These are phyloP conservation scores for Coprinopsis cinerea DNA, from an alignment of 768 basidiomycete species.

Conservation along the genomic window DNA sequence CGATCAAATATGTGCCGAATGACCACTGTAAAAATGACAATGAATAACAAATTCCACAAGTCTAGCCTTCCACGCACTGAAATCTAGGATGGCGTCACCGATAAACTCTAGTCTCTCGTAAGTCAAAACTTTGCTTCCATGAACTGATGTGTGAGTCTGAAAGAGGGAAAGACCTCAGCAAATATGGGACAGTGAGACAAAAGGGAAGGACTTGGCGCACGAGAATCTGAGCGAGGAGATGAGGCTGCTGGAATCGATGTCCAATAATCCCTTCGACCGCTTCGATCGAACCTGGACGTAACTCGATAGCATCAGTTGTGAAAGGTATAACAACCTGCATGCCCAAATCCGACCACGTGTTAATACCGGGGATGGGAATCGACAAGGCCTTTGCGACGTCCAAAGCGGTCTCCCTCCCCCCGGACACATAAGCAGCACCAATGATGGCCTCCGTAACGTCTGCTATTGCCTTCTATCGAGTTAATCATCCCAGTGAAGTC, in stretches of 20 bases:
- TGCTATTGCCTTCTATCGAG: constrained; percentile 54
- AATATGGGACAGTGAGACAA: neutral
- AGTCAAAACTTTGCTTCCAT: constrained; percentile 47
- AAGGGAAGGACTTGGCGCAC: constrained; percentile 33
- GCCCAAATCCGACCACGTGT: constrained; percentile 70
- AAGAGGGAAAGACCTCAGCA: neutral
- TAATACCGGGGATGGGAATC: constrained; percentile 57
- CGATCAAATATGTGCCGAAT: constrained; percentile 64
- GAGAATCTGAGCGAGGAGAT: constrained; percentile 67
- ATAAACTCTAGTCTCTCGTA: constrained; percentile 82
- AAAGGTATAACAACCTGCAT: constrained; percentile 39
- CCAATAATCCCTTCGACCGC: constrained; percentile 62
- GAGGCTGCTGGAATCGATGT: constrained; percentile 52
- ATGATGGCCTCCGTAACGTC: constrained; percentile 84
- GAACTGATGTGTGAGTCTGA: constrained; percentile 69
- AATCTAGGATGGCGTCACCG: constrained; percentile 83
- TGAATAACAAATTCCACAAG: constrained; percentile 8
- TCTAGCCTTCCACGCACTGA: constrained; percentile 36
- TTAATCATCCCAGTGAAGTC: neutral
- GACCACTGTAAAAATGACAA: constrained; percentile 46
- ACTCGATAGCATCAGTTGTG: constrained; percentile 35
- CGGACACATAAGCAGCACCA: constrained; percentile 73
- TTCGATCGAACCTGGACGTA: constrained; percentile 43
- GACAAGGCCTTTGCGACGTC: constrained; percentile 58
- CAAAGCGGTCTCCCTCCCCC: constrained; percentile 63